A percentile compares a stretch with the other conserved stretches of the same genome.
These are phyloP conservation scores for Candida stauntonica DNA, from an alignment of 805 yeast species.

Conservation along the genomic window DNA sequence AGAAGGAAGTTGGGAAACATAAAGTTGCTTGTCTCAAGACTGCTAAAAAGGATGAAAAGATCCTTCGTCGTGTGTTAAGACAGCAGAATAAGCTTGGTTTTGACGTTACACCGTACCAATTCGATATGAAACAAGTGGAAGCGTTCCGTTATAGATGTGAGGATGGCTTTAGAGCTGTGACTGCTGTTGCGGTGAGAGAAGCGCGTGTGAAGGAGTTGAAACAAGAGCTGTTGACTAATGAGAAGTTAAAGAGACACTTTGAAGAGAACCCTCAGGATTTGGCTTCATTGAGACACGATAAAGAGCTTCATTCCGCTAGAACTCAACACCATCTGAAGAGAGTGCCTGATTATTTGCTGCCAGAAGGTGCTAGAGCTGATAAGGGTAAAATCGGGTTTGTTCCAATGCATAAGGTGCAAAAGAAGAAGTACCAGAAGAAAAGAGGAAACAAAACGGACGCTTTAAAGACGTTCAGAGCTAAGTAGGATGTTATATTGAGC, in stretches of 20 bases:
- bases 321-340: conserved; percentile 82
- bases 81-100: conserved; percentile 73
- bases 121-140: conserved; percentile 88
- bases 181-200: conserved; percentile 83
- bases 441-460: conserved; percentile 56
- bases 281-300: conserved; percentile 84
- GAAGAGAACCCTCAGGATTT: conserved; percentile 97
- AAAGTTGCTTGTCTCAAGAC: conserved; percentile 67
- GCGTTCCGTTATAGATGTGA: conserved; percentile 95
- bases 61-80: conserved; percentile 67
- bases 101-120: conserved; percentile 80
- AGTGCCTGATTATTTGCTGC: conserved; percentile 88
- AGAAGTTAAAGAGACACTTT: conserved; percentile 87
- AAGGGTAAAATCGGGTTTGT: conserved; percentile 61
- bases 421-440: conserved; percentile 34
- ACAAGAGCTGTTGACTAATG: conserved; percentile 81
- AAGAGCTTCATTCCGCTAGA: conserved; percentile 77
- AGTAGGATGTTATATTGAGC: conserved; percentile 7
- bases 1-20: conserved; percentile 83
- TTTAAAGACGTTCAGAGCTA: conserved; percentile 49
- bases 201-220: conserved; percentile 89
- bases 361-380: conserved; percentile 62
- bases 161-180: conserved; percentile 94
- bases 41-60: conserved; percentile 82
- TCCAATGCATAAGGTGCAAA: conserved; percentile 56